A percentile compares a stretch with the other conserved stretches of the same genome.
These are phyloP conservation scores for Chimonanthus salicifolius DNA, from an alignment of 164 flowering plant species.

Conservation along the genomic window DNA sequence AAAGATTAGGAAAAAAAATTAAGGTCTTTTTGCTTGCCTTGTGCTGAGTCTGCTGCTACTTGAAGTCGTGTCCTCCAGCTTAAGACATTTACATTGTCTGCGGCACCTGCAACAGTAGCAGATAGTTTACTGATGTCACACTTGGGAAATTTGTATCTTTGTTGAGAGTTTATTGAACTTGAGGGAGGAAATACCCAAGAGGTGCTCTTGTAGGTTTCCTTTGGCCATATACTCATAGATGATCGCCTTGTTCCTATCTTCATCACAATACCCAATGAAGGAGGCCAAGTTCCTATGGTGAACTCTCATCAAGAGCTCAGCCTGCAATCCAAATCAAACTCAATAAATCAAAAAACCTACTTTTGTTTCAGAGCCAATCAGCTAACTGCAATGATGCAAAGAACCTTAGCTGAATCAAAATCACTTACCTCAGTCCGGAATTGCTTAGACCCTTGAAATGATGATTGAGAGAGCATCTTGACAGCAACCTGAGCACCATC, in stretches of 20 bases:
- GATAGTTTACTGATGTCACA: no score
- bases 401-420: no score
- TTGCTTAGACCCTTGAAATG: slow-evolving; percentile 32
- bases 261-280: slow-evolving; percentile 44
- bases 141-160: no score
- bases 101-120: no score
- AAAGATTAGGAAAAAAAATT: not conserved
- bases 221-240: slow-evolving; percentile 51
- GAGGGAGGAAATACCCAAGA: slow-evolving; percentile 24
- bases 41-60: slow-evolving; percentile 35
- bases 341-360: no score
- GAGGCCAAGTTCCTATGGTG: slow-evolving; percentile 41
- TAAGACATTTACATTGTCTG: no score
- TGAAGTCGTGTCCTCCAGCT: slow-evolving; percentile 15
- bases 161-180: no score
- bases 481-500: slow-evolving; percentile 40
- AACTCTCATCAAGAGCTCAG: slow-evolving; percentile 32
- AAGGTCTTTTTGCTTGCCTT: slow-evolving; percentile 18
- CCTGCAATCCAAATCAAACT: slow-evolving; percentile 22
- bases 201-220: slow-evolving; percentile 30
- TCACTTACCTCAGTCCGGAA: slow-evolving; percentile 37
- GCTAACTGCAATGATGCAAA: no score
- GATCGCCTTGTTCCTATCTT: slow-evolving; percentile 26
- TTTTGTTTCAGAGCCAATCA: no score
- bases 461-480: slow-evolving; percentile 37